Conservation (phyloP, 305 asterid species). For the Fraxinus ornus region DNA sequence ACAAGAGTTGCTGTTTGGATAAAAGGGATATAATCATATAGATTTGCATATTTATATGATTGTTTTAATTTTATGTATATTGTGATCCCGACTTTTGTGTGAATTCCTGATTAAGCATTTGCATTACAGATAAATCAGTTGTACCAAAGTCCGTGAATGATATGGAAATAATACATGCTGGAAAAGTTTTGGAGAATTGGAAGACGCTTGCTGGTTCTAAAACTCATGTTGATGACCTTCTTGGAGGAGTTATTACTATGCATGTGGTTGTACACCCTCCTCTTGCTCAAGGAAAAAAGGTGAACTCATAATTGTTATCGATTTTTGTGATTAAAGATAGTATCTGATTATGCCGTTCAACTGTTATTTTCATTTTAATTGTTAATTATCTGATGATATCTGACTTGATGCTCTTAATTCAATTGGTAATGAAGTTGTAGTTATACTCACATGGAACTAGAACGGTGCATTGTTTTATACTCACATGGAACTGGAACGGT, state of each 20-base stretch:
- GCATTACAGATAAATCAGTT: conserved; percentile 40
- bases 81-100: not conserved
- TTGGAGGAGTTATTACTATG: conserved; percentile 51
- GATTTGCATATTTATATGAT: not conserved
- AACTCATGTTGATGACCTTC: conserved; percentile 41
- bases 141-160: conserved; percentile 47
- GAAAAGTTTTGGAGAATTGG: conserved; percentile 48
- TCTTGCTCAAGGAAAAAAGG: conserved; percentile 42
- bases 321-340: not conserved
- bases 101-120: conserved; percentile 12
- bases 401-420: not conserved
- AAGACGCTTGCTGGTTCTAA: conserved; percentile 51
- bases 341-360: not conserved
- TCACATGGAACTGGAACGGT: not conserved
- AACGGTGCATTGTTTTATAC: not conserved
- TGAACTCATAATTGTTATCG: conserved; percentile 12
- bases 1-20: not conserved
- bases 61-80: not conserved
- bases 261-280: conserved; percentile 58
- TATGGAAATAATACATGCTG: conserved; percentile 52
- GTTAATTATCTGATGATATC: not conserved
- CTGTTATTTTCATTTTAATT: not conserved
- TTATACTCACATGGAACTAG: not conserved
- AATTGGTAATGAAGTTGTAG: not conserved
- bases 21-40: not conserved